Percentiles rank a stretch among this genome's conserved stretches.
Evolutionary conservation across 2,329 filamentous ascomycete genomes (phyloP).

Genomic region (Acrocalymma vagum): DNA sequence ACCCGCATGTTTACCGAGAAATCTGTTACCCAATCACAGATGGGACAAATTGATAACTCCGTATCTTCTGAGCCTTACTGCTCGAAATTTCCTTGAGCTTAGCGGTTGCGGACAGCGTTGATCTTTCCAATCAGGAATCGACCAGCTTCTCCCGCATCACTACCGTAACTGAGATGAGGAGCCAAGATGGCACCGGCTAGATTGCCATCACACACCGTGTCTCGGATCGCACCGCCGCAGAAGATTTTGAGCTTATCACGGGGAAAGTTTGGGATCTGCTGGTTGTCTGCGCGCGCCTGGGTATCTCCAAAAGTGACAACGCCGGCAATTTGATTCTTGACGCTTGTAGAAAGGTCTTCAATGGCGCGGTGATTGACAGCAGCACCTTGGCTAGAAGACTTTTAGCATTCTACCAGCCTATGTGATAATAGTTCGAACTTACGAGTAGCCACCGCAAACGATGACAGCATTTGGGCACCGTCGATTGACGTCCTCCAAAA

Average conservation of each 20-base stretch:
- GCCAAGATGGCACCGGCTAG: slow-evolving; percentile 20
- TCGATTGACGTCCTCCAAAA: slow-evolving; percentile 1
- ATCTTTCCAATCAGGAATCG: slow-evolving; percentile 11
- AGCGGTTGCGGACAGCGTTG: slow-evolving; percentile 1
- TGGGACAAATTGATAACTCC: too few species aligned
- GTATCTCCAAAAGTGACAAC: slow-evolving; percentile 53
- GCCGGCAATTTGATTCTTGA: slow-evolving; percentile 34
- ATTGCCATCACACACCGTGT: slow-evolving; percentile 59
- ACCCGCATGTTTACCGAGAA: too few species aligned
- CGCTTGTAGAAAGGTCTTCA: slow-evolving; percentile 13
- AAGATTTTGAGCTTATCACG: slow-evolving; percentile 51
- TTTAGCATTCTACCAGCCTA: not conserved
- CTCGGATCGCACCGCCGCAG: slow-evolving; percentile 51
- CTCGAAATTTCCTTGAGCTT: too few species aligned
- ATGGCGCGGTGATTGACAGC: slow-evolving; percentile 27
- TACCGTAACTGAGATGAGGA: slow-evolving; percentile 15
- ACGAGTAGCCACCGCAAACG: slow-evolving; percentile 15
- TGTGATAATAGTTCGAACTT: not conserved
- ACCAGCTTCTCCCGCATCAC: slow-evolving; percentile 7
- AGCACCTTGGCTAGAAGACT: slow-evolving; percentile 16
- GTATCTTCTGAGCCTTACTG: too few species aligned
- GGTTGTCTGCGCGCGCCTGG: slow-evolving; percentile 41
- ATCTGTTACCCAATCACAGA: too few species aligned
- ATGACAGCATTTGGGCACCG: slow-evolving; percentile 20
- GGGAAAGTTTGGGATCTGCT: slow-evolving; percentile 42